Evolutionary conservation across 169 alveolate species (phyloP).

Genomic region (Plasmodium gonderi): DNA sequence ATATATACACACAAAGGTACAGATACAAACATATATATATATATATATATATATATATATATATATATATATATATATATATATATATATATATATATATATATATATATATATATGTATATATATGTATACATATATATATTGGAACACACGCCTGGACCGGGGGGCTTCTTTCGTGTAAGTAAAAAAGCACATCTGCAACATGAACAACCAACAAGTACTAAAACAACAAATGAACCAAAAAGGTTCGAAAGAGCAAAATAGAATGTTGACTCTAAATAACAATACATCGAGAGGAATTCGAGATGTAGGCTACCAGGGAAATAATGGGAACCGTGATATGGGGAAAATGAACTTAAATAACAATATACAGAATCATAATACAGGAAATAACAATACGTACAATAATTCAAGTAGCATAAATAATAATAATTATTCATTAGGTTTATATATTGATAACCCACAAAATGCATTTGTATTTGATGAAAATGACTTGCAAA

Average conservation of each 20-base stretch:
- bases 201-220: conserved; percentile 9
- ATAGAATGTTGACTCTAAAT: conserved; percentile 16
- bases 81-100: not conserved
- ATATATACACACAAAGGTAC: too few relatives aligned
- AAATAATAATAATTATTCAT: conserved; percentile 48
- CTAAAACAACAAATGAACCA: conserved; percentile 26
- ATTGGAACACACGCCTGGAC: too few relatives aligned
- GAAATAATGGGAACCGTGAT: not conserved
- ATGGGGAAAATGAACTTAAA: conserved; percentile 14
- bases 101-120: too few relatives aligned
- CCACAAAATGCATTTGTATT: conserved; percentile 68
- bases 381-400: not conserved
- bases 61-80: not conserved
- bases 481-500: conserved; percentile 58
- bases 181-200: not conserved
- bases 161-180: too few relatives aligned
- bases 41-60: not conserved
- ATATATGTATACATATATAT: too few relatives aligned
- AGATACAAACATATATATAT: too few relatives aligned
- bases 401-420: conserved; percentile 3
- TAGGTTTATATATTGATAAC: conserved; percentile 67
- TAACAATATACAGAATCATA: not conserved
- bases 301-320: conserved; percentile 29
- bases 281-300: not conserved
- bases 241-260: conserved; percentile 21